A percentile compares a stretch with the other conserved stretches of the same genome.
Evolutionary conservation across 2,329 filamentous ascomycete species (phyloP).

Genomic region (Fusarium sublunatum): DNA sequence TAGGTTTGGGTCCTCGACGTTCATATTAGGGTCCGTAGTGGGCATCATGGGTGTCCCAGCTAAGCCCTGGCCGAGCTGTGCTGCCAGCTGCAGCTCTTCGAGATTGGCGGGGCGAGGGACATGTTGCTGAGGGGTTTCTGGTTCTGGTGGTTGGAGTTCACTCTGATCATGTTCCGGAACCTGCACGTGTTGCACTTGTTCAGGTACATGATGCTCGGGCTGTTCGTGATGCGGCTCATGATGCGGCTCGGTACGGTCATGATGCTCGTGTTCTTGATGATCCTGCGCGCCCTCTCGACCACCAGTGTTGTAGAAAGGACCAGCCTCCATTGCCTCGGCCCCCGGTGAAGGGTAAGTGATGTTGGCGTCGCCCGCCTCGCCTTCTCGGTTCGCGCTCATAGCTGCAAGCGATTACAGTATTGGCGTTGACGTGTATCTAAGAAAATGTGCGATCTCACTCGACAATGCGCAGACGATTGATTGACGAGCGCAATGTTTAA

Average conservation of each 20-base stretch:
- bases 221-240: constrained; percentile 39
- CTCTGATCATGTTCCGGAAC: constrained; percentile 49
- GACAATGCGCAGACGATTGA: constrained; percentile 8
- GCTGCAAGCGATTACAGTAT: constrained; percentile 6
- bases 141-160: constrained; percentile 49
- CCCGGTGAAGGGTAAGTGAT: constrained; percentile 61
- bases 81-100: constrained; percentile 68
- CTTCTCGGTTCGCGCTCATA: constrained; percentile 53
- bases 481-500: constrained; percentile 16
- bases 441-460: constrained; percentile 21
- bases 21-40: constrained; percentile 59
- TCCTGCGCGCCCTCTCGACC: constrained; percentile 50
- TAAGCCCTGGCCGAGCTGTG: constrained; percentile 67
- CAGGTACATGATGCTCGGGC: constrained; percentile 45
- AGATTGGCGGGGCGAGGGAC: constrained; percentile 58
- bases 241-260: constrained; percentile 39
- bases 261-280: constrained; percentile 45
- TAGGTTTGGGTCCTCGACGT: constrained; percentile 57
- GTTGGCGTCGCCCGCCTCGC: constrained; percentile 51
- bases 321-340: constrained; percentile 57
- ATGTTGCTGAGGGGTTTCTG: constrained; percentile 56
- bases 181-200: constrained; percentile 46
- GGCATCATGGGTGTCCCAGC: constrained; percentile 61
- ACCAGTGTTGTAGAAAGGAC: constrained; percentile 58
- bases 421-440: constrained; percentile 20